phyloP scores from a whole-genome alignment of 1,139 yeast species.

The Spathaspora sp. region DNA sequence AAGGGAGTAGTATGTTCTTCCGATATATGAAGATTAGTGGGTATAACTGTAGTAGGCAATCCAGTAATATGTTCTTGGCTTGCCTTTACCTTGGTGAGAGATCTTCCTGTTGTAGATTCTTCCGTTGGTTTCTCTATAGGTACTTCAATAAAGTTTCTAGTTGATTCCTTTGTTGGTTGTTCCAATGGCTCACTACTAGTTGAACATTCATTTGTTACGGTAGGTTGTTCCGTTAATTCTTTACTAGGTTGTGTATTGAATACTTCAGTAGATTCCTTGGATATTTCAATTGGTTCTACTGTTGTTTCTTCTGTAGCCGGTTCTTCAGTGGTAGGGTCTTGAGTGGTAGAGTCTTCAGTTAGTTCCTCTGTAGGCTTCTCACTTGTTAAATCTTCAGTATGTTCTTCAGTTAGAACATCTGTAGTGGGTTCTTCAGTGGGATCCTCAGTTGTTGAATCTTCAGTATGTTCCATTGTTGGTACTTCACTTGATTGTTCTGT shows the following conservation, averaged over 20 bases:
- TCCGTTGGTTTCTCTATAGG: background rate
- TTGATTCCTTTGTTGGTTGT: background rate
- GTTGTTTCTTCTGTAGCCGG: background rate
- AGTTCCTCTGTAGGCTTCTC: too few relatives aligned
- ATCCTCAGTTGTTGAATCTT: too few relatives aligned
- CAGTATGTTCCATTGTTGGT: background rate
- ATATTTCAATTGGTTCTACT: background rate
- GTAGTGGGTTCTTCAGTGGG: background rate
- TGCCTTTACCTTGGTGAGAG: too few relatives aligned
- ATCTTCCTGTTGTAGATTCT: background rate
- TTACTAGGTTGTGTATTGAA: background rate
- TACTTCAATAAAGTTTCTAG: background rate
- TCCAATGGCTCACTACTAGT: too few relatives aligned
- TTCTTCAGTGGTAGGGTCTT: too few relatives aligned
- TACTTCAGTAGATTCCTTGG: background rate
- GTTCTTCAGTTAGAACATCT: too few relatives aligned
- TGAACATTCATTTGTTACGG: too few relatives aligned
- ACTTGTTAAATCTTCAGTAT: too few relatives aligned
- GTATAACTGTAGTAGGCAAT: too few relatives aligned
- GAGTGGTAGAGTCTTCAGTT: background rate
- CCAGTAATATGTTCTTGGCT: too few relatives aligned
- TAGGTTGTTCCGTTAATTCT: background rate
- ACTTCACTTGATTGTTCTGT: background rate
- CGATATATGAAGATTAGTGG: too few relatives aligned
- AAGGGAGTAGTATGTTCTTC: too few relatives aligned